phyloP scores from a whole-genome alignment of 2,329 filamentous ascomycete species.

The Scolecobasidium constrictum region DNA sequence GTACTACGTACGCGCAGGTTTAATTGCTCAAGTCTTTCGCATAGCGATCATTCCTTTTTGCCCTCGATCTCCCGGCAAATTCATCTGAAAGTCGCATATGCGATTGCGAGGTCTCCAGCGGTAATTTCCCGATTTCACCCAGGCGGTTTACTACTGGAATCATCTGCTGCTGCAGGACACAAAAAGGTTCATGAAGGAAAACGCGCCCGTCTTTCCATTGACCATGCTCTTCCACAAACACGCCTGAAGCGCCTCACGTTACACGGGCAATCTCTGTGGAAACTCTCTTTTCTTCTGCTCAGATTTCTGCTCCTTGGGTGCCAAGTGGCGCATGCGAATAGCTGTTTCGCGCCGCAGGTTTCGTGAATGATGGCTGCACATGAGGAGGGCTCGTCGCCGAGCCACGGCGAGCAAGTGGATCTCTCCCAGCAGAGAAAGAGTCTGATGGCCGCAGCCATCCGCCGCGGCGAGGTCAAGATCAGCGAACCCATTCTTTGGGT shows the following conservation, averaged over 20 bases:
- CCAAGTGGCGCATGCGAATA: constrained; percentile 6
- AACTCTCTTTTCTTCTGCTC: background rate
- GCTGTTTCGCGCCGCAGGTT: constrained; percentile 1
- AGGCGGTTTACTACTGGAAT: background rate
- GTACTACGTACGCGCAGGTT: background rate
- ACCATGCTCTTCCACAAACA: background rate
- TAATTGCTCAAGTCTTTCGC: background rate
- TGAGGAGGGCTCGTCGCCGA: background rate
- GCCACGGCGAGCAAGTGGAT: background rate
- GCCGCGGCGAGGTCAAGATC: constrained; percentile 10
- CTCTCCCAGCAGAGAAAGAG: background rate
- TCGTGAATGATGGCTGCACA: constrained; percentile 6
- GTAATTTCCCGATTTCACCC: background rate
- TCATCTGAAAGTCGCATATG: background rate
- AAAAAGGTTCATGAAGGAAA: background rate
- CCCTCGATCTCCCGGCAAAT: background rate
- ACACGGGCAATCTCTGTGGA: no score
- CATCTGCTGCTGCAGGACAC: background rate
- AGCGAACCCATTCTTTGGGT: constrained; percentile 10
- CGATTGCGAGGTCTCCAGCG: background rate
- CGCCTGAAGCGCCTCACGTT: no score
- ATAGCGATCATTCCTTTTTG: background rate
- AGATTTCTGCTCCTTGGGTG: background rate
- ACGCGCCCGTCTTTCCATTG: background rate
- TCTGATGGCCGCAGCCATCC: constrained; percentile 8